Evolutionary conservation across 495 filamentous ascomycete species (phyloP).

Genomic region (Podospora pseudopauciseta): DNA sequence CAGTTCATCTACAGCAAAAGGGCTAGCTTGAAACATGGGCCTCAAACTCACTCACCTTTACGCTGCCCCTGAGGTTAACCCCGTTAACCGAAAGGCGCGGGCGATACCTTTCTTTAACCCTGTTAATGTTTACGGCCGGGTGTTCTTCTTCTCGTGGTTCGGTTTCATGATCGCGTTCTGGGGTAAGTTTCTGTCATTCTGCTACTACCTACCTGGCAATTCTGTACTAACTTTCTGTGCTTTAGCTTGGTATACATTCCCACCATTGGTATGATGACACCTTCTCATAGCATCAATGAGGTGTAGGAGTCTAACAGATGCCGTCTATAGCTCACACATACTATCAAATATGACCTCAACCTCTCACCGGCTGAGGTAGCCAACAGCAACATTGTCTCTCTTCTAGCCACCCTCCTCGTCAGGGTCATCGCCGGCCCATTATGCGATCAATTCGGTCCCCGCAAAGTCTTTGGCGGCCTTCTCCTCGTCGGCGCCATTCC

Average conservation of each 20-base stretch:
- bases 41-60: constrained; percentile 52
- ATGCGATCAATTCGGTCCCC: constrained; percentile 84
- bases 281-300: not conserved
- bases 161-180: constrained; percentile 95
- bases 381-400: constrained; percentile 87
- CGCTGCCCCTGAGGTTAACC: constrained; percentile 62
- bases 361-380: constrained; percentile 67
- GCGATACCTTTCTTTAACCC: constrained; percentile 79
- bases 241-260: constrained; percentile 72
- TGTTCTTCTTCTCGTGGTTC: constrained; percentile 91
- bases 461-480: constrained; percentile 71
- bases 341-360: constrained; percentile 71
- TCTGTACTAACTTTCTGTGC: too few species aligned
- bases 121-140: constrained; percentile 74
- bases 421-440: constrained; percentile 74
- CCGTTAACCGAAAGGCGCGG: constrained; percentile 72
- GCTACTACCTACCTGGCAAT: too few species aligned
- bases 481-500: constrained; percentile 76
- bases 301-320: not conserved
- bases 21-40: constrained; percentile 28
- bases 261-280: constrained; percentile 61
- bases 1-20: not conserved
- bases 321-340: constrained; percentile 56
- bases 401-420: constrained; percentile 76
- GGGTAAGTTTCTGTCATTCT: constrained; percentile 28